Percentiles rank a stretch among this genome's conserved stretches.
These are phyloP conservation scores for Scutellaria baicalensis DNA, from an alignment of 257 asterid species.

Conservation along the genomic window DNA sequence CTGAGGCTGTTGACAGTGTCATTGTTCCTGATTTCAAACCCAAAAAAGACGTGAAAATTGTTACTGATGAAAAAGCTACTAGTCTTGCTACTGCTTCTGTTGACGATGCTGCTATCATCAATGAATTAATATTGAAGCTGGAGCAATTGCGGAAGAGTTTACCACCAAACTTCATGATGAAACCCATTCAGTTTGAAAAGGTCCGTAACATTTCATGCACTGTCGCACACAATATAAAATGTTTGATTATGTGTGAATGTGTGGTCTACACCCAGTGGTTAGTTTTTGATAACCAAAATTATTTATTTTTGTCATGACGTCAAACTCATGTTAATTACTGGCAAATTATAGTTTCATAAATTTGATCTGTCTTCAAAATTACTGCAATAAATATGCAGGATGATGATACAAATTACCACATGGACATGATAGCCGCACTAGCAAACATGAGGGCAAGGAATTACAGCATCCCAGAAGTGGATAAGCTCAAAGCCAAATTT, in stretches of 20 bases:
- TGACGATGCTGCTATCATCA: slow-evolving; percentile 73
- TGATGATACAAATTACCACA: slow-evolving; percentile 84
- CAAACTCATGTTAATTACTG: not conserved
- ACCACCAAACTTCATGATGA: slow-evolving; percentile 64
- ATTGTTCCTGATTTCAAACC: slow-evolving; percentile 74
- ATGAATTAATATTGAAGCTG: slow-evolving; percentile 60
- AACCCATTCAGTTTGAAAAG: slow-evolving; percentile 92
- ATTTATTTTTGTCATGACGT: no score
- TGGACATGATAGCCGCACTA: slow-evolving; percentile 85
- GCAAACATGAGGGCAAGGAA: slow-evolving; percentile 98
- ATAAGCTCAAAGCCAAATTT: slow-evolving; percentile 82
- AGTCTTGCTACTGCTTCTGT: slow-evolving; percentile 68
- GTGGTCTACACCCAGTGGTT: no score
- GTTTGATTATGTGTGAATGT: no score
- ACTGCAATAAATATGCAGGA: slow-evolving; percentile 40
- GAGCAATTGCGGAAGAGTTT: slow-evolving; percentile 49
- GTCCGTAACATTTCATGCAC: slow-evolving; percentile 16
- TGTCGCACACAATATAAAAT: no score
- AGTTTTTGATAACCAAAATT: no score
- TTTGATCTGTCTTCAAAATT: not conserved
- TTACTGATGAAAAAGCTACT: slow-evolving; percentile 85
- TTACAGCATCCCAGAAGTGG: slow-evolving; percentile 83
- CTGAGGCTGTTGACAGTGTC: slow-evolving; percentile 56
- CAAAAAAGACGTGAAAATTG: slow-evolving; percentile 57
- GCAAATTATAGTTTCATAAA: not conserved